A percentile compares a stretch with the other conserved stretches of the same genome.
Evolutionary conservation across 805 yeast species (phyloP).

Genomic region (Metschnikowia santaceciliae): DNA sequence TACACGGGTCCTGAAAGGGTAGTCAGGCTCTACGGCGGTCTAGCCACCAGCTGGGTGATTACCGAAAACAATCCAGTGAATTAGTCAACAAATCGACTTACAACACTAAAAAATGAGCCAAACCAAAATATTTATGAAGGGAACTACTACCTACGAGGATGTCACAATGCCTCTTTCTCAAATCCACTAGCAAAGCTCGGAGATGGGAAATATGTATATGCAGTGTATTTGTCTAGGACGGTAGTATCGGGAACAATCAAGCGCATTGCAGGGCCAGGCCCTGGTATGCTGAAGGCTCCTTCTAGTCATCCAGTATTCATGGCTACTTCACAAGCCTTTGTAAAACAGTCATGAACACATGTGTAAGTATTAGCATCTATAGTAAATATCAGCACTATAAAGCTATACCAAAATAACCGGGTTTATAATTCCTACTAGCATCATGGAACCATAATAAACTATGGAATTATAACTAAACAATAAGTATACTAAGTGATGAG

Average conservation of each 20-base stretch:
- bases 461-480: too few relatives aligned
- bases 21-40: constrained; percentile 50
- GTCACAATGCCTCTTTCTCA: constrained; percentile 77
- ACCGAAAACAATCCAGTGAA: constrained; percentile 6
- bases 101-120: too few relatives aligned
- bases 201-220: constrained; percentile 76
- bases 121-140: too few relatives aligned
- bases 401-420: too few relatives aligned
- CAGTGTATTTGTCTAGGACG: constrained; percentile 61
- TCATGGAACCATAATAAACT: too few relatives aligned
- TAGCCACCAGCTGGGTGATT: constrained; percentile 66
- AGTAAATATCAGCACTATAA: too few relatives aligned
- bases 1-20: constrained; percentile 23
- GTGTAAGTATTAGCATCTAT: too few relatives aligned
- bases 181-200: constrained; percentile 58
- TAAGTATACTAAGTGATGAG: not conserved
- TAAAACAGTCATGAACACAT: constrained; percentile 8
- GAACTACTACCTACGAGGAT: constrained; percentile 24
- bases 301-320: constrained; percentile 17
- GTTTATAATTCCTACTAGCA: too few relatives aligned
- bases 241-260: constrained; percentile 46
- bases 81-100: not conserved
- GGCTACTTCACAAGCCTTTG: constrained; percentile 16
- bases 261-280: constrained; percentile 9
- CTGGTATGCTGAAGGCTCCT: constrained; percentile 11